These are phyloP conservation scores for Diaporthe ampelina DNA, from an alignment of 2,329 filamentous ascomycete species.

Conservation along the genomic window DNA sequence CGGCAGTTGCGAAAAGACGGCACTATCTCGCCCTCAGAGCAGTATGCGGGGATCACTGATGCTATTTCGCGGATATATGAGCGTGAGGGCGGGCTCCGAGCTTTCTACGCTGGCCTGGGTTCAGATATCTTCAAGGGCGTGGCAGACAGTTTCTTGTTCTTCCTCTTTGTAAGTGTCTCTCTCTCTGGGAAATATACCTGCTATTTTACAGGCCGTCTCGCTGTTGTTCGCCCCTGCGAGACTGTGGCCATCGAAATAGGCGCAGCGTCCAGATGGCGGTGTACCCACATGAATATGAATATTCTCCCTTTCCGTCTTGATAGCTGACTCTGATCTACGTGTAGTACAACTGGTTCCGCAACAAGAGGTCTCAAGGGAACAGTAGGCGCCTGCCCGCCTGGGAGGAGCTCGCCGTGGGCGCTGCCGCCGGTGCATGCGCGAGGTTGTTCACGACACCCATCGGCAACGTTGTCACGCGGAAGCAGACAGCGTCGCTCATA, in stretches of 20 bases:
- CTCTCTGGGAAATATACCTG: neutral
- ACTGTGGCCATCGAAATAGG: too few relatives aligned
- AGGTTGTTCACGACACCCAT: slow-evolving; percentile 85
- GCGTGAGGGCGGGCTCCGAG: slow-evolving; percentile 76
- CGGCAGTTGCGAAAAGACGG: slow-evolving; percentile 63
- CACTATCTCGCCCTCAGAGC: slow-evolving; percentile 46
- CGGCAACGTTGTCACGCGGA: slow-evolving; percentile 84
- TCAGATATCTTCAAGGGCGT: slow-evolving; percentile 77
- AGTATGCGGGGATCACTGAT: slow-evolving; percentile 77
- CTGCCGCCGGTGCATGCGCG: slow-evolving; percentile 80
- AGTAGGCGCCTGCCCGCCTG: slow-evolving; percentile 68
- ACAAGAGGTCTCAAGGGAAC: slow-evolving; percentile 51
- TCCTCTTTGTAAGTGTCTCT: slow-evolving; percentile 20
- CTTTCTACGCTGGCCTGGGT: slow-evolving; percentile 77
- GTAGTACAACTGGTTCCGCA: slow-evolving; percentile 69
- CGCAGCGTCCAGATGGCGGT: neutral
- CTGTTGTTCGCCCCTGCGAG: too few relatives aligned
- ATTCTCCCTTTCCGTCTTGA: neutral
- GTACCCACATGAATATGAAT: too few relatives aligned
- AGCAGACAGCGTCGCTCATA: slow-evolving; percentile 74
- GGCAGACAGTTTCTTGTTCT: slow-evolving; percentile 84
- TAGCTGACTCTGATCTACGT: neutral
- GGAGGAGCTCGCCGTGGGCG: slow-evolving; percentile 82
- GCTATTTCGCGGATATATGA: slow-evolving; percentile 79
- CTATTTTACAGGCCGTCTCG: neutral